These are phyloP conservation scores for Pelargonium australe DNA, from an alignment of 441 rosid genomes.

Conservation along the genomic window DNA sequence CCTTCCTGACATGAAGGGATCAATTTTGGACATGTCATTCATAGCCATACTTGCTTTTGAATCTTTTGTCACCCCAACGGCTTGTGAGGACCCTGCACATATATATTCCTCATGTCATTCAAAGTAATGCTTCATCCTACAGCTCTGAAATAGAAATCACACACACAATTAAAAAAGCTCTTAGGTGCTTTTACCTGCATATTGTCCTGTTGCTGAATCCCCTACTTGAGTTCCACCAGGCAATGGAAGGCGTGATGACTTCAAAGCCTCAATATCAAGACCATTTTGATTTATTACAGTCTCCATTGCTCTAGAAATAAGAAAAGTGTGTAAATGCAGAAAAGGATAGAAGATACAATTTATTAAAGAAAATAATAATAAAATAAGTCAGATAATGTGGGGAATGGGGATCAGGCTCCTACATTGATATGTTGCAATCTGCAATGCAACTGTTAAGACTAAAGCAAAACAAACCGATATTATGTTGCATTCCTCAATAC, in stretches of 20 bases:
- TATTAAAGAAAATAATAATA: conserved; percentile 6
- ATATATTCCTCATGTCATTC: conserved; percentile 15
- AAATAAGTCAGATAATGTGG: conserved; percentile 1
- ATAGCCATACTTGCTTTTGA: conserved; percentile 49
- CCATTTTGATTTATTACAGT: conserved; percentile 89
- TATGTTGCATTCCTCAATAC: conserved; percentile 6
- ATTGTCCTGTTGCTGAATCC: conserved; percentile 52
- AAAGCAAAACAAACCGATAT: no score
- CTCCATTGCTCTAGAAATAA: conserved; percentile 87
- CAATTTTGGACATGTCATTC: conserved; percentile 61
- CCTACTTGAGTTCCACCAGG: conserved; percentile 65
- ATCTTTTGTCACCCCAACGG: conserved; percentile 51
- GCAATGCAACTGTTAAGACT: neutral
- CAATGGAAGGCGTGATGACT: conserved; percentile 62
- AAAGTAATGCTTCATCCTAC: conserved; percentile 9
- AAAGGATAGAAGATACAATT: neutral
- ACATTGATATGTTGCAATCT: neutral
- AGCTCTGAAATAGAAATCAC: neutral
- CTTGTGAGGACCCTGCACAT: conserved; percentile 71
- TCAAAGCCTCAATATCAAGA: conserved; percentile 88
- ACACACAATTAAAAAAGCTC: conserved; percentile 9
- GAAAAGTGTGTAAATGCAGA: conserved; percentile 24
- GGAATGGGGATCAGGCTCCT: conserved; percentile 12
- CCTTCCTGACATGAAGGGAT: conserved; percentile 59
- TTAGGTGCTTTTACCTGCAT: conserved; percentile 51